Base-by-base conservation (phyloP, 305 asterid species). In the Vinca major region DNA sequence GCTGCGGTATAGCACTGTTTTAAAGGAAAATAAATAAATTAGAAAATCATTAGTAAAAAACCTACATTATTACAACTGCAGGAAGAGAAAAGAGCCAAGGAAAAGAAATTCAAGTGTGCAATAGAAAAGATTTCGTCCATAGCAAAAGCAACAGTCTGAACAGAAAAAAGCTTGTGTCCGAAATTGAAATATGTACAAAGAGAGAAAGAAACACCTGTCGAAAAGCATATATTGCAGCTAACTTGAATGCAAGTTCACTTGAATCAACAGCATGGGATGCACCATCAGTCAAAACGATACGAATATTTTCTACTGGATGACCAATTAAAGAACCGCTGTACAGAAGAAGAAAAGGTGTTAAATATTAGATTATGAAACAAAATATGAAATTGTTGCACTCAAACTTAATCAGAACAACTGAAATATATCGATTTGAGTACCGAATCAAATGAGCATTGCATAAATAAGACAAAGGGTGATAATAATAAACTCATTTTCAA, bases 191-290 rank as follows among this genome's bases (percentile, higher is more conserved):
- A 64, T 1, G 56, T 64, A 64, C 33, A 76, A 41, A 41, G 45
- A 52, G 56, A 53, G 55, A 49, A 75, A 73, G 67, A 71, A 19
- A 74, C 54, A 94, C 99, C 98, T 91, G 91, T 91, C 98, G 86
- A 76, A 94, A 94, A 68, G 98, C 99, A 79, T 89, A 94, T 75
- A 94, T 94, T 40, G 99, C 74, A 40, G 99, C 99, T 85, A 91
- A 74, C 80, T 91, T 94, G 80, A 94, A 94, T 52, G 99, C 99
- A 81, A 94, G 96, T 81, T 94, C 99, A 85, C 98, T 94, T 64
- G 98, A 94, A 88, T 94, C 99, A 79, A 94, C 98, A 65, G 96
- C 82, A 82, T 94, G 99, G 67, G 99, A 74, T 56, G 89, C 86
- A 74, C 99, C 99, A 73, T 94, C 99, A 63, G 83, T 91, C 85